Evolutionary conservation across 352 stramenopile genomes (phyloP).

Genomic region (Elongisporangium anandrum): DNA sequence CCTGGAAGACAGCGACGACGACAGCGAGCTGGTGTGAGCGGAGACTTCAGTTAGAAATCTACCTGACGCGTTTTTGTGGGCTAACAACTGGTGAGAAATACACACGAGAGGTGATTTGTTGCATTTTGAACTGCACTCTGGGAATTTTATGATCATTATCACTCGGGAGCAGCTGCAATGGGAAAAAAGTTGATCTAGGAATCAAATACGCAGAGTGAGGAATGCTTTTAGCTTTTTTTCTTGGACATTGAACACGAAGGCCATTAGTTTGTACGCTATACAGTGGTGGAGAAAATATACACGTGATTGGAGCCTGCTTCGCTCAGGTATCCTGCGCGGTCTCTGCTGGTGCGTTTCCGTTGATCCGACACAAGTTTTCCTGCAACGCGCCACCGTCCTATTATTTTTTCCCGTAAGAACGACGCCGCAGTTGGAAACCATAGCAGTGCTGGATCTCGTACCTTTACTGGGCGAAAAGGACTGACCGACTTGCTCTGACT

Average conservation of each 20-base stretch:
- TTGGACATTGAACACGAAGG: neutral
- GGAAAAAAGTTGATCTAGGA: no score
- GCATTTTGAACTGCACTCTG: no score
- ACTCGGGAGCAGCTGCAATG: no score
- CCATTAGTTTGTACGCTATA: neutral
- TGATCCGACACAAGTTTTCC: neutral
- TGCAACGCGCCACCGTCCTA: neutral
- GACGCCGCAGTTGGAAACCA: neutral
- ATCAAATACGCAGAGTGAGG: no score
- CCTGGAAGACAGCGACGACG: conserved; percentile 64
- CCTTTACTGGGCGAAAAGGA: neutral
- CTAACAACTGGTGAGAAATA: neutral
- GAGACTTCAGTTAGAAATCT: neutral
- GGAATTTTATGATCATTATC: no score
- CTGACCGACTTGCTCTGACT: neutral
- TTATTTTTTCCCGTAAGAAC: neutral
- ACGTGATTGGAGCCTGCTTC: no score
- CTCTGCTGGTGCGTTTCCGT: neutral
- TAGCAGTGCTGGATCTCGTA: neutral
- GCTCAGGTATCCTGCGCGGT: neutral
- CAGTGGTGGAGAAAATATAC: neutral
- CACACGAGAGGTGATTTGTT: neutral
- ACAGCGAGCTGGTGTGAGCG: conserved; percentile 40
- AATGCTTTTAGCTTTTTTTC: no score
- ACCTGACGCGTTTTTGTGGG: neutral